These are phyloP conservation scores for Ambrosia hybrid DNA, from an alignment of 140 eudicot species.

Conservation along the genomic window DNA sequence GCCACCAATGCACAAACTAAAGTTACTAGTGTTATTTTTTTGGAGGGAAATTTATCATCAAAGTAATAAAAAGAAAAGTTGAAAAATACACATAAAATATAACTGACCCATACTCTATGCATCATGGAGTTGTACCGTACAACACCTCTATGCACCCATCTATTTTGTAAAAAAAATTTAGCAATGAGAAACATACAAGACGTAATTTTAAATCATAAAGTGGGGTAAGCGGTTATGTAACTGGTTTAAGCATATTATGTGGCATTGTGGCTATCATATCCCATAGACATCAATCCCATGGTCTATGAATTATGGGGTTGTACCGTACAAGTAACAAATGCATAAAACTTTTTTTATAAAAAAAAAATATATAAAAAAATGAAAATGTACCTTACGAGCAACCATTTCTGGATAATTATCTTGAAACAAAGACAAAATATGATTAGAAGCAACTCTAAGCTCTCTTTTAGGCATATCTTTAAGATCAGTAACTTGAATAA, in stretches of 20 bases:
- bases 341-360: neutral
- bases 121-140: conserved; percentile 14
- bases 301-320: neutral
- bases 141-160: neutral
- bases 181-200: no score
- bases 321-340: neutral
- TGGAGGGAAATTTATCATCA: neutral
- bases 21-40: no score
- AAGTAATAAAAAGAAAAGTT: no score
- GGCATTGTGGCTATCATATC: no score
- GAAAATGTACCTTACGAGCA: conserved; percentile 69
- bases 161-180: no score
- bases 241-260: no score
- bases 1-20: conserved; percentile 1
- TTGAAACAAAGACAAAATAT: conserved; percentile 80
- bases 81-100: no score
- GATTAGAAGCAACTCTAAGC: conserved; percentile 88
- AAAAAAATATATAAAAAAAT: no score
- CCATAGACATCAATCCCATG: neutral
- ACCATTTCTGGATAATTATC: conserved; percentile 99
- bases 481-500: conserved; percentile 92
- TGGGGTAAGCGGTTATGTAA: no score
- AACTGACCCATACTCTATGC: neutral
- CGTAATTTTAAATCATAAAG: no score
- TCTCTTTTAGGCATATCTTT: conserved; percentile 97